phyloP scores from a whole-genome alignment of 1,284 basidiomycete species.

The Apiotrichum porosum region DNA sequence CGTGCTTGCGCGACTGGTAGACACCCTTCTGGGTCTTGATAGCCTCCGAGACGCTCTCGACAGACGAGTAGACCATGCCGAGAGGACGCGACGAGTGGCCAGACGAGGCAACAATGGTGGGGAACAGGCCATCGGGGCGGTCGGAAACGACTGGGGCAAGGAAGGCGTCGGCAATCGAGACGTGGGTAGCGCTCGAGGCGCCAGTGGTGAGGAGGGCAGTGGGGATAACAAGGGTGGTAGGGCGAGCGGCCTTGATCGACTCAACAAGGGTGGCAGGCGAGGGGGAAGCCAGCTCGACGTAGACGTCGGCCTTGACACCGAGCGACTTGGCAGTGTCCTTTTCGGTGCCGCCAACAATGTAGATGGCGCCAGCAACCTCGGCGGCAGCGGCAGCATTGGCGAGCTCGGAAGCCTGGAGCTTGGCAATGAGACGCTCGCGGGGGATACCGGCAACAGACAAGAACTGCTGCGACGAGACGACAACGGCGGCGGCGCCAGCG shows the following conservation, averaged over 20 bases:
- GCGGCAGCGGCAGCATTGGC: conserved; percentile 61
- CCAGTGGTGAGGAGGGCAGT: conserved; percentile 63
- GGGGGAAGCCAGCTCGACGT: conserved; percentile 54
- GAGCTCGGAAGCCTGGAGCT: conserved; percentile 68
- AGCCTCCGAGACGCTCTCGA: conserved; percentile 77
- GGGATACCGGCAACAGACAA: conserved; percentile 61
- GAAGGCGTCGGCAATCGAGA: conserved; percentile 81
- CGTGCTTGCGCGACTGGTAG: conserved; percentile 94
- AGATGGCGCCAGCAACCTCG: conserved; percentile 23
- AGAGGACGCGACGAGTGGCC: conserved; percentile 70
- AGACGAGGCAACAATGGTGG: conserved; percentile 75
- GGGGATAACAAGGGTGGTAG: conserved; percentile 69
- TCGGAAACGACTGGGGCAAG: conserved; percentile 77
- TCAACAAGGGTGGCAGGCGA: conserved; percentile 51
- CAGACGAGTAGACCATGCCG: conserved; percentile 96
- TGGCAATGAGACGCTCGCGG: conserved; percentile 64
- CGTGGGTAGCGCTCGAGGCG: conserved; percentile 55
- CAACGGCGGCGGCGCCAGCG: conserved; percentile 68
- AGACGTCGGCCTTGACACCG: conserved; percentile 64
- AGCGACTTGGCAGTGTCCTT: conserved; percentile 64
- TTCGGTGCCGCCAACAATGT: conserved; percentile 23
- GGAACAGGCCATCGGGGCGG: conserved; percentile 84
- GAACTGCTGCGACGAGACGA: conserved; percentile 62
- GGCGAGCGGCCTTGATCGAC: conserved; percentile 59
- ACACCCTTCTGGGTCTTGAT: conserved; percentile 86